These are phyloP conservation scores for Oidiodendron maius DNA, from an alignment of 495 filamentous ascomycete species.

Conservation along the genomic window DNA sequence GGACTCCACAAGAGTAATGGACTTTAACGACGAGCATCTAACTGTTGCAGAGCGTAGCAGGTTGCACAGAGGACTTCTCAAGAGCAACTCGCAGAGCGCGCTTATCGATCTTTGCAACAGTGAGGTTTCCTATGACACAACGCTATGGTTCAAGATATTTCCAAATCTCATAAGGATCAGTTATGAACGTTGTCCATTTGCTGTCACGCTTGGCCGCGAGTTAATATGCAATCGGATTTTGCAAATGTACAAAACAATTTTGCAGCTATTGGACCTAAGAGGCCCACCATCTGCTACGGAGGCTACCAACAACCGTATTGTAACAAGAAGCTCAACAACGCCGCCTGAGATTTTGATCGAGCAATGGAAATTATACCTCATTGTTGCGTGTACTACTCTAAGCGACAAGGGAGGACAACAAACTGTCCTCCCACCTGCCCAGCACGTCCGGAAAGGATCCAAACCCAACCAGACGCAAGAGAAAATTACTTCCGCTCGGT, in stretches of 20 bases:
- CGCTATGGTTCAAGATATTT: constrained; percentile 95
- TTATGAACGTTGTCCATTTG: constrained; percentile 84
- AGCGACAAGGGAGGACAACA: constrained; percentile 71
- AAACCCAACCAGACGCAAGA: constrained; percentile 66
- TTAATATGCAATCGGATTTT: constrained; percentile 85
- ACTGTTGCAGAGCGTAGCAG: constrained; percentile 90
- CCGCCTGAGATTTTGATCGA: constrained; percentile 86
- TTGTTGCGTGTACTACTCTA: constrained; percentile 94
- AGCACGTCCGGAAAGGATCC: constrained; percentile 80
- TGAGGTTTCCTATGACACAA: constrained; percentile 89
- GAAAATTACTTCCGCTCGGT: constrained; percentile 81
- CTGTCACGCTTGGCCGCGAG: constrained; percentile 82
- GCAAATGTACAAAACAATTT: constrained; percentile 84
- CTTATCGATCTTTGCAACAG: constrained; percentile 93
- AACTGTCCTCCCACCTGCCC: constrained; percentile 54
- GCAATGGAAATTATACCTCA: constrained; percentile 98
- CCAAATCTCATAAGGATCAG: constrained; percentile 90
- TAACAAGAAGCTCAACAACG: constrained; percentile 58
- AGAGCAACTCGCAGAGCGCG: constrained; percentile 76
- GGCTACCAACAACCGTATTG: constrained; percentile 32
- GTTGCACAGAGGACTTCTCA: constrained; percentile 83
- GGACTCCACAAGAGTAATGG: constrained; percentile 81
- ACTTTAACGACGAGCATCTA: constrained; percentile 86
- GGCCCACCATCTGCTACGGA: constrained; percentile 50
- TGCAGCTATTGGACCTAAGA: constrained; percentile 68